phyloP scores from a whole-genome alignment of 805 yeast genomes.

The Candida berthetii region DNA sequence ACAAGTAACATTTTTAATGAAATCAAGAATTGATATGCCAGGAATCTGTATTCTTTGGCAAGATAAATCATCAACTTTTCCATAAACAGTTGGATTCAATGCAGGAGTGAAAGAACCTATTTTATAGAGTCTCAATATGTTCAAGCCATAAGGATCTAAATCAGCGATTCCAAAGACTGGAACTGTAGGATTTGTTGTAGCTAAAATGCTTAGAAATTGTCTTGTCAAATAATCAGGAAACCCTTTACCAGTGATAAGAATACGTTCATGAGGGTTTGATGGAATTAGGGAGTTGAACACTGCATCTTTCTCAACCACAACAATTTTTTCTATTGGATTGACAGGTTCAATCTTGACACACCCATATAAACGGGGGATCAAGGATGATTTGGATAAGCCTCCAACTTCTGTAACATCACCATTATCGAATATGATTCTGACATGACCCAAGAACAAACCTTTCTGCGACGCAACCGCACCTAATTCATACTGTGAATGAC shows the following conservation, averaged over 20 bases:
- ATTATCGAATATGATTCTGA: conserved; percentile 7
- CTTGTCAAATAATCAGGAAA: conserved; percentile 58
- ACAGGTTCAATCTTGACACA: conserved; percentile 6
- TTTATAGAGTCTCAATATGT: conserved; percentile 44
- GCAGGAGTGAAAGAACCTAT: conserved; percentile 1
- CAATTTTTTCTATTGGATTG: conserved; percentile 18
- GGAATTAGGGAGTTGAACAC: conserved; percentile 29
- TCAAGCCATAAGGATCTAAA: conserved; percentile 61
- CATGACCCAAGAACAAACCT: conserved; percentile 44
- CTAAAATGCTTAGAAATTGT: conserved; percentile 29
- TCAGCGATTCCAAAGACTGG: conserved; percentile 47
- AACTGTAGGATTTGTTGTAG: conserved; percentile 14
- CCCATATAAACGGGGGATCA: conserved; percentile 35
- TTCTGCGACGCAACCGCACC: conserved; percentile 55
- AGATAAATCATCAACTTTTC: conserved; percentile 3
- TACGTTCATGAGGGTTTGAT: conserved; percentile 7
- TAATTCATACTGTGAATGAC: conserved; percentile 30
- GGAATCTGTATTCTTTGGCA: conserved; percentile 11
- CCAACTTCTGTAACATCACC: conserved; percentile 3
- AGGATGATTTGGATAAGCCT: conserved; percentile 12
- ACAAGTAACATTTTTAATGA: conserved; percentile 7
- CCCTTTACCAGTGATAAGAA: conserved; percentile 62
- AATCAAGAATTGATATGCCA: conserved; percentile 13
- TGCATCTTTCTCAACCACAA: conserved; percentile 51
- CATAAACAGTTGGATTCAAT: neutral